phyloP scores from a whole-genome alignment of 306 rosid genomes.

The Gleditsia sinensis region DNA sequence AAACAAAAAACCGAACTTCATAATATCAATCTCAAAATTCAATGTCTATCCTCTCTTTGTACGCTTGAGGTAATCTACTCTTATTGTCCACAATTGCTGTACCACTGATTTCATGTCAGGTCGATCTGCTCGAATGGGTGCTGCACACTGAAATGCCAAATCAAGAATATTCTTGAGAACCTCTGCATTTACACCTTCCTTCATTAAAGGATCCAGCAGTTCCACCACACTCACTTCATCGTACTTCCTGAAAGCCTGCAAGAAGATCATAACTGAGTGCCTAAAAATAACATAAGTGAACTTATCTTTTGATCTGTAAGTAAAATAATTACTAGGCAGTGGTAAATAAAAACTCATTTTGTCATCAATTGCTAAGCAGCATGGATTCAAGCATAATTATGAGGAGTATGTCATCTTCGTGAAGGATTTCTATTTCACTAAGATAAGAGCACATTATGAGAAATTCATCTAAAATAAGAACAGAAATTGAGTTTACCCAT shows the following conservation, averaged over 20 bases:
- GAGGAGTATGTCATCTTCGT: neutral
- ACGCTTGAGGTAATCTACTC: constrained; percentile 77
- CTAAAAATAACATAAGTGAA: neutral
- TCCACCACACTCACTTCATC: constrained; percentile 58
- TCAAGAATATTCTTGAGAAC: constrained; percentile 65
- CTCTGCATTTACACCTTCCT: constrained; percentile 60
- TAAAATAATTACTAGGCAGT: neutral
- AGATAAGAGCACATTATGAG: neutral
- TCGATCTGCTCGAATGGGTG: constrained; percentile 73
- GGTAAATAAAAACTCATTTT: neutral
- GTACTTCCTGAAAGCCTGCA: constrained; percentile 78
- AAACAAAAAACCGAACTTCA: neutral
- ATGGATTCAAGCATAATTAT: neutral
- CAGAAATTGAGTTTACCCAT: constrained; percentile 72
- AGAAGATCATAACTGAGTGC: constrained; percentile 30
- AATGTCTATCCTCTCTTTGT: constrained; percentile 44
- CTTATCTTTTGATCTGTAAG: constrained; percentile 1
- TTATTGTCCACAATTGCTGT: constrained; percentile 86
- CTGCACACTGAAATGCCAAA: constrained; percentile 85
- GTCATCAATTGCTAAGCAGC: neutral
- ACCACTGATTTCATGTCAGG: constrained; percentile 91
- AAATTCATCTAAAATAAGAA: constrained; percentile 8
- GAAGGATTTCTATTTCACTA: neutral
- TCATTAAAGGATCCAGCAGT: constrained; percentile 74
- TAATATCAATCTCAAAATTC: constrained; percentile 20